Base-by-base conservation (phyloP, 208 protist genomes). In the Leishmania major region DNA sequence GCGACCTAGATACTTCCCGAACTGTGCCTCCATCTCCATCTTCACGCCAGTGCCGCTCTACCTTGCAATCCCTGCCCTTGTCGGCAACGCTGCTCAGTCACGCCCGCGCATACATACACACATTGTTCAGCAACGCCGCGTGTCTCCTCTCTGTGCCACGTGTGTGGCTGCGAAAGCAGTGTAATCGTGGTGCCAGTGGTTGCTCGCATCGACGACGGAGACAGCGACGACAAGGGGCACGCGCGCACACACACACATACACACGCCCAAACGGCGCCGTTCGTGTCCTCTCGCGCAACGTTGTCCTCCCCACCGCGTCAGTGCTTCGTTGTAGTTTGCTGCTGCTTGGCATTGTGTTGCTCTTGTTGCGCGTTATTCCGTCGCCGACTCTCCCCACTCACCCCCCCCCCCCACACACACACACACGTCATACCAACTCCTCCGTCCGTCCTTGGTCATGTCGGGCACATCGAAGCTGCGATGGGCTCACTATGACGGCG, bases 401-500 rank as follows among this genome's bases (percentile, higher is more conserved):
- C 2, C 17, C 37, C 3, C 45, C 40, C 17, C 43, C 40, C 15
- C 43, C 45, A 6, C 19, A 0, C 7, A 15, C 45, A 4, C 8
- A 19, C 7, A 45, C 43, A 22, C 64, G 19, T 5, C 35, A n/a
- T 37, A 11, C 22, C 19, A 8, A 10, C 64, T 40, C 8, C 19
- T 15, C 31, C 45, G 31, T 40, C 40, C 69, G 4, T 49, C 43
- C 40, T 28, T 5, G 6, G 31, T 35, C 73, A 78, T 78, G 75
- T 78, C 89, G 0, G 51, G 67, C 60, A 76, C 80, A 19, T 84
- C 86, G 2, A 77, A 81, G 55, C 90, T 97, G 80, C 92, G 94
- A 28, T 97, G 94, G 94, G 94, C 89, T 28, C 81, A 77, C 37
- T 95, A 93, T 80, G 94, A 92, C 49, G 89, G 87, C 70, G 84